phyloP scores from a whole-genome alignment of 2,329 filamentous ascomycete genomes.

The Thermomyces lanuginosus region DNA sequence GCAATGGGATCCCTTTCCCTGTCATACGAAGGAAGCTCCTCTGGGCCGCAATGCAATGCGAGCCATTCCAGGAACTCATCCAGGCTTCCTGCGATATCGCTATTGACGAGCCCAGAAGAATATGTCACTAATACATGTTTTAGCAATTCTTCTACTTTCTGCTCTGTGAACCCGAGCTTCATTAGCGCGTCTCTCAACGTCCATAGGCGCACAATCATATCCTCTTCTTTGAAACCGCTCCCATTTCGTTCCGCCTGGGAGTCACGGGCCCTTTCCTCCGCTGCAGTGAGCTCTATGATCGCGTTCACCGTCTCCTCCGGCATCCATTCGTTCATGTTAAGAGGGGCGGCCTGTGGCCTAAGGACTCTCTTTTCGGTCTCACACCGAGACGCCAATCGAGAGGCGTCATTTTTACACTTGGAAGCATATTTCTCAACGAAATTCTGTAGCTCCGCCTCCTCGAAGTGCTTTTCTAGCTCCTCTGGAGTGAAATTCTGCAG shows the following conservation, averaged over 20 bases:
- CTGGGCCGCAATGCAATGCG: slow-evolving; percentile 53
- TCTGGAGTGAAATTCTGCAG: slow-evolving; percentile 55
- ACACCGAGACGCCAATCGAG: slow-evolving; percentile 58
- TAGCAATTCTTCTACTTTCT: slow-evolving; percentile 47
- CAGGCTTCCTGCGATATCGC: slow-evolving; percentile 63
- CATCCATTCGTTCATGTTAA: slow-evolving; percentile 60
- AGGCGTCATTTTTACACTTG: slow-evolving; percentile 64
- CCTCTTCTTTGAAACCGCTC: slow-evolving; percentile 45
- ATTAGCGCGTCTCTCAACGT: slow-evolving; percentile 58
- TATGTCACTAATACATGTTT: slow-evolving; percentile 52
- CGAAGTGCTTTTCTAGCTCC: slow-evolving; percentile 75
- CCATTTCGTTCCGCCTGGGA: slow-evolving; percentile 12
- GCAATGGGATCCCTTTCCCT: slow-evolving; percentile 18
- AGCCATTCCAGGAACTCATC: slow-evolving; percentile 84
- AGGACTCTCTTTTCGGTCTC: slow-evolving; percentile 76
- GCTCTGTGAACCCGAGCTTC: slow-evolving; percentile 50
- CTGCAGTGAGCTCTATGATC: slow-evolving; percentile 48
- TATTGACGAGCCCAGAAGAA: slow-evolving; percentile 40
- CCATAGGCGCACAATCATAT: slow-evolving; percentile 67
- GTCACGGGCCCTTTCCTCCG: slow-evolving; percentile 25
- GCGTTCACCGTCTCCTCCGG: slow-evolving; percentile 61
- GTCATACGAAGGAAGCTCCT: slow-evolving; percentile 59
- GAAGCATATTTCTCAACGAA: slow-evolving; percentile 69
- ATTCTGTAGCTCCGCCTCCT: slow-evolving; percentile 76
- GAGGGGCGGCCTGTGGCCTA: slow-evolving; percentile 60